Evolutionary conservation across 2,329 filamentous ascomycete species (phyloP).

Genomic region (Epichloe typhina): DNA sequence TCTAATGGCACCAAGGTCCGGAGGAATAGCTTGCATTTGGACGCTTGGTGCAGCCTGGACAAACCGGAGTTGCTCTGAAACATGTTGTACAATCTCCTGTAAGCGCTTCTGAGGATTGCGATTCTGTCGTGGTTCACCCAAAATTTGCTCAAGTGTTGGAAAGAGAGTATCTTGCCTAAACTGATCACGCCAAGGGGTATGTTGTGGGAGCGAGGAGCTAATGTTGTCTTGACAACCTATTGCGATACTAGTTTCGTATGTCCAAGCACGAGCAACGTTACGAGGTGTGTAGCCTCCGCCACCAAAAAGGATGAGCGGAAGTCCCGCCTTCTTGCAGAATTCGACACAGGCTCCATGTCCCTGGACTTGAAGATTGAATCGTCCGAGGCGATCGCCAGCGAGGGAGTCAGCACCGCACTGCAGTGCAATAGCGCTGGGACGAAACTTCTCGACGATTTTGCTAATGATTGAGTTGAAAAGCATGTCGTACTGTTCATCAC

Average conservation of each 20-base stretch:
- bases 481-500: constrained; percentile 74
- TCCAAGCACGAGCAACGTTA: constrained; percentile 94
- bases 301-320: constrained; percentile 82
- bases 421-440: constrained; percentile 81
- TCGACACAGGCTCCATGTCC: constrained; percentile 86
- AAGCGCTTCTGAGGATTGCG: constrained; percentile 67
- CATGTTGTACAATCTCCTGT: constrained; percentile 60
- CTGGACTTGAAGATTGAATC: constrained; percentile 93
- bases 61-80: constrained; percentile 77
- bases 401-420: constrained; percentile 94
- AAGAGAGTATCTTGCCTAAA: constrained; percentile 84
- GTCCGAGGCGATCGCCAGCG: constrained; percentile 81
- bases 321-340: constrained; percentile 67
- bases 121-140: constrained; percentile 59
- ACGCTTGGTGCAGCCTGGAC: constrained; percentile 77
- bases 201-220: constrained; percentile 57
- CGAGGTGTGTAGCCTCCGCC: constrained; percentile 93
- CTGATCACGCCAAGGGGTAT: constrained; percentile 76
- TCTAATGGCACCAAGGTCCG: constrained; percentile 55
- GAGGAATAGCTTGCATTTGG: constrained; percentile 68
- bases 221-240: constrained; percentile 62
- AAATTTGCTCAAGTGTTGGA: constrained; percentile 63
- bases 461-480: constrained; percentile 76
- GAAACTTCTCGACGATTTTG: constrained; percentile 67
- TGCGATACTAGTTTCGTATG: constrained; percentile 87